Percentiles rank a stretch among this genome's conserved stretches.
Conservation (phyloP, 1,139 yeast species). For the Saccharomyces hybrid region DNA sequence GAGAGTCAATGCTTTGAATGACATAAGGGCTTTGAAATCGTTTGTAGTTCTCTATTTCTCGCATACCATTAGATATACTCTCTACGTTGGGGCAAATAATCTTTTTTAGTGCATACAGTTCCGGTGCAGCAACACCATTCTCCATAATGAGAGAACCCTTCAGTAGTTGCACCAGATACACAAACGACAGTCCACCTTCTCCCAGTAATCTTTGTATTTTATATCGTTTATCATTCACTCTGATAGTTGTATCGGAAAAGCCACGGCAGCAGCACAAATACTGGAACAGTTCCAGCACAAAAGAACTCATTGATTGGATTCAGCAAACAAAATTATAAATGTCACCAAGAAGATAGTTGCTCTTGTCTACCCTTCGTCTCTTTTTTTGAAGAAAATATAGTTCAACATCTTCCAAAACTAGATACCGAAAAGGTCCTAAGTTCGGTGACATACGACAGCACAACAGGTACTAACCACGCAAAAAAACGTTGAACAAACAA, state of each 20-base stretch:
- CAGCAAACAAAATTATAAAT: background rate
- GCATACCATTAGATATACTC: slow-evolving; percentile 62
- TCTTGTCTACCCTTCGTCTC: background rate
- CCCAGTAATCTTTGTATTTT: slow-evolving; percentile 63
- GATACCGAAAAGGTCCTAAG: background rate
- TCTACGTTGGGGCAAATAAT: slow-evolving; percentile 71
- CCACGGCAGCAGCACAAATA: slow-evolving; percentile 1
- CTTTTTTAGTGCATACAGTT: slow-evolving; percentile 69
- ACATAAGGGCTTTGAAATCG: slow-evolving; percentile 64
- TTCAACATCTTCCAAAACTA: background rate
- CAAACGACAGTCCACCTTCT: slow-evolving; percentile 87
- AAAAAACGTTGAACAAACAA: background rate
- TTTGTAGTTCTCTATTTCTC: slow-evolving; percentile 69
- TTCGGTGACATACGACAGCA: background rate
- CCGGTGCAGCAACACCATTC: slow-evolving; percentile 33
- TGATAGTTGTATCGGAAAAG: slow-evolving; percentile 2
- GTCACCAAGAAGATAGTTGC: background rate
- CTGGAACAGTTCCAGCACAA: background rate
- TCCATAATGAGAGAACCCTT: slow-evolving; percentile 3
- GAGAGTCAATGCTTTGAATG: slow-evolving; percentile 62
- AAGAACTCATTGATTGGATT: background rate
- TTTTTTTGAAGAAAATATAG: background rate
- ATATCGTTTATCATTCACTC: slow-evolving; percentile 29
- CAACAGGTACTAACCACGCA: background rate
- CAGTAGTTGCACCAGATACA: slow-evolving; percentile 61